Evolutionary conservation across 129 eudicot species (phyloP).

Genomic region (Lactuca saligna): DNA sequence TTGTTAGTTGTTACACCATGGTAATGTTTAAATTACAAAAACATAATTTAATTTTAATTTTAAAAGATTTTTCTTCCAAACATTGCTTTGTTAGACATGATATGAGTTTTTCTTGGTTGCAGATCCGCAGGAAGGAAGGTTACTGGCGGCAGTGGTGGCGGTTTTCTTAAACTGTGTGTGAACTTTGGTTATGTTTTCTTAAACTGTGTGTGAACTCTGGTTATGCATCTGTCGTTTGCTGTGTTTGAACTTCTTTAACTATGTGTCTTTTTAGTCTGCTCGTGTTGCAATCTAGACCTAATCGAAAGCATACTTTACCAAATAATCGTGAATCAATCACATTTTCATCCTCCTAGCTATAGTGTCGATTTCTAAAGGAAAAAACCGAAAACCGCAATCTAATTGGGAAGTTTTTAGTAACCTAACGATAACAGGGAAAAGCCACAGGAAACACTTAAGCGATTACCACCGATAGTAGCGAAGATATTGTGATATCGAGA

Average conservation of each 20-base stretch:
- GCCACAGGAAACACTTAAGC: slow-evolving; percentile 36
- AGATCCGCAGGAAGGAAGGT: not conserved
- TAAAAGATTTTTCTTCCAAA: not conserved
- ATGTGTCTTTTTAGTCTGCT: not conserved
- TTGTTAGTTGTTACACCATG: not conserved
- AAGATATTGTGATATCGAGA: slow-evolving; percentile 74
- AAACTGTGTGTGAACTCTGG: not conserved
- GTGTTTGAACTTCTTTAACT: not conserved
- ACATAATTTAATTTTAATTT: not conserved
- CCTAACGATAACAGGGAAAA: not conserved
- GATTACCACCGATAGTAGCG: slow-evolving; percentile 92
- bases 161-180: not conserved
- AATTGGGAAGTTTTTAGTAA: not conserved
- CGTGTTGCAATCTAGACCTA: no score
- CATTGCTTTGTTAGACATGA: no score
- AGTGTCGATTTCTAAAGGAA: not conserved
- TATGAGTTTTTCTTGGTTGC: not conserved
- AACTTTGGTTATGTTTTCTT: not conserved
- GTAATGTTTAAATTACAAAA: not conserved
- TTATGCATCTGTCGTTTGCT: not conserved
- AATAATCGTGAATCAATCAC: not conserved
- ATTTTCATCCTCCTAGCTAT: not conserved
- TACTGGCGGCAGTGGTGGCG: not conserved
- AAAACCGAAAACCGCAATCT: not conserved
- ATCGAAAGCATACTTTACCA: not conserved